Evolutionary conservation across 352 stramenopile genomes (phyloP).

Genomic region (Elongisporangium anandrum): DNA sequence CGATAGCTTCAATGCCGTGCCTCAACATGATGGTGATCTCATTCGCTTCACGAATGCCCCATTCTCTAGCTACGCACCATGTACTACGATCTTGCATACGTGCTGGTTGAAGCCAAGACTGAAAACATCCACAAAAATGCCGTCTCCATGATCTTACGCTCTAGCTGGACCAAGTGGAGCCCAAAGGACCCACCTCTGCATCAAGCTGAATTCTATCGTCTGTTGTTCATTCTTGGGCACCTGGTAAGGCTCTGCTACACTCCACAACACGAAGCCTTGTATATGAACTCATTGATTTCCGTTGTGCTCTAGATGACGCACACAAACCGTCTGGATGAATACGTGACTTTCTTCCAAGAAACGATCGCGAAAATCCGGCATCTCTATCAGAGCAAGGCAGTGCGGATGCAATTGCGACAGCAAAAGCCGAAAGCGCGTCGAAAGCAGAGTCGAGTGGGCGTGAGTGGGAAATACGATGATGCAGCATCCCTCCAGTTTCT

Average conservation of each 20-base stretch:
- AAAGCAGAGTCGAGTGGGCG: constrained; percentile 18
- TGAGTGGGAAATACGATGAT: constrained; percentile 1
- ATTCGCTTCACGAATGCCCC: background rate
- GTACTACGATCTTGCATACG: constrained; percentile 68
- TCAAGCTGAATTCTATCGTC: constrained; percentile 52
- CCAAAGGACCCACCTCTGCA: constrained; percentile 44
- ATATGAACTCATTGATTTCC: background rate
- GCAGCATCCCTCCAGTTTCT: background rate
- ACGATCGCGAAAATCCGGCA: constrained; percentile 52
- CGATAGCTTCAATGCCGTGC: background rate
- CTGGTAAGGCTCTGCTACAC: constrained; percentile 34
- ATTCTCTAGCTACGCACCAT: constrained; percentile 43
- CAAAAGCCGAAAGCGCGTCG: constrained; percentile 19
- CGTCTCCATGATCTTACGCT: constrained; percentile 69
- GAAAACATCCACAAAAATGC: constrained; percentile 77
- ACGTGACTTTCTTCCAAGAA: constrained; percentile 73
- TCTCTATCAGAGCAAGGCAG: constrained; percentile 40
- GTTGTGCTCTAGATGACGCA: constrained; percentile 47
- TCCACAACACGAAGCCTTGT: background rate
- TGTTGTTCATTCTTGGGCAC: constrained; percentile 73
- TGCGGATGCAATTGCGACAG: constrained; percentile 12
- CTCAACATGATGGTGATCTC: constrained; percentile 36
- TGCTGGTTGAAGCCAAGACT: constrained; percentile 73
- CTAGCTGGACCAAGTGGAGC: constrained; percentile 68
- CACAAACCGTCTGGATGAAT: constrained; percentile 61